Evolutionary conservation across 169 alveolate species (phyloP).

Genomic region (Cryptosporidium ryanae): DNA sequence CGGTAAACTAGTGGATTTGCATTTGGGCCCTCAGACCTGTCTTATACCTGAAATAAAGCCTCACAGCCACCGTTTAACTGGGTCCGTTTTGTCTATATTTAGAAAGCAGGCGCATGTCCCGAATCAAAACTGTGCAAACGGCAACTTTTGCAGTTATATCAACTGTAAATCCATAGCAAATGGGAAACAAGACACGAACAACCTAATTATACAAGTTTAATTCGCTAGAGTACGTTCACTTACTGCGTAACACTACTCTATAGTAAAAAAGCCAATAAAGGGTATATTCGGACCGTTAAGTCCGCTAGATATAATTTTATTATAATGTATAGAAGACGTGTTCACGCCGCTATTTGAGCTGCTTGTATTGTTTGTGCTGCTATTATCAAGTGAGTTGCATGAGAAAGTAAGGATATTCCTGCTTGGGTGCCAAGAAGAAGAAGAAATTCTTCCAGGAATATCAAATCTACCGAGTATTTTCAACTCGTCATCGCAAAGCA

Average conservation of each 20-base stretch:
- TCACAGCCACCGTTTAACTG: too few species aligned
- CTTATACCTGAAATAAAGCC: too few species aligned
- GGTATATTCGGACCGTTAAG: slow-evolving; percentile 68
- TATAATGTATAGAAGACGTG: slow-evolving; percentile 42
- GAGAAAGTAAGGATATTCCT: slow-evolving; percentile 34
- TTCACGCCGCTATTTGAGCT: slow-evolving; percentile 29
- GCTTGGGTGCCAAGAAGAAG: slow-evolving; percentile 69
- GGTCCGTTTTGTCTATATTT: too few species aligned
- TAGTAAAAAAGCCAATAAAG: slow-evolving; percentile 57
- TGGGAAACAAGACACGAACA: too few species aligned
- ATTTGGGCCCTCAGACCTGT: too few species aligned
- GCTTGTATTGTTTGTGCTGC: slow-evolving; percentile 15
- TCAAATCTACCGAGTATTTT: slow-evolving; percentile 57
- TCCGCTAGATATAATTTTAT: slow-evolving; percentile 41
- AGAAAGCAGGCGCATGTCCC: too few species aligned
- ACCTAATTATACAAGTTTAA: too few species aligned
- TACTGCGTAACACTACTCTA: background rate
- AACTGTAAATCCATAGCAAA: too few species aligned
- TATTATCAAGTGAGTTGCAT: slow-evolving; percentile 40
- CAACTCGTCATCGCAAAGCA: slow-evolving; percentile 1
- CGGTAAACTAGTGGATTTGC: too few species aligned
- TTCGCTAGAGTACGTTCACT: too few species aligned
- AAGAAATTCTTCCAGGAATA: slow-evolving; percentile 51
- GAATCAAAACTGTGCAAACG: too few species aligned
- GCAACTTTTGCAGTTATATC: too few species aligned